Conservation (phyloP, 495 filamentous ascomycete species). For the Neurospora sp. region DNA sequence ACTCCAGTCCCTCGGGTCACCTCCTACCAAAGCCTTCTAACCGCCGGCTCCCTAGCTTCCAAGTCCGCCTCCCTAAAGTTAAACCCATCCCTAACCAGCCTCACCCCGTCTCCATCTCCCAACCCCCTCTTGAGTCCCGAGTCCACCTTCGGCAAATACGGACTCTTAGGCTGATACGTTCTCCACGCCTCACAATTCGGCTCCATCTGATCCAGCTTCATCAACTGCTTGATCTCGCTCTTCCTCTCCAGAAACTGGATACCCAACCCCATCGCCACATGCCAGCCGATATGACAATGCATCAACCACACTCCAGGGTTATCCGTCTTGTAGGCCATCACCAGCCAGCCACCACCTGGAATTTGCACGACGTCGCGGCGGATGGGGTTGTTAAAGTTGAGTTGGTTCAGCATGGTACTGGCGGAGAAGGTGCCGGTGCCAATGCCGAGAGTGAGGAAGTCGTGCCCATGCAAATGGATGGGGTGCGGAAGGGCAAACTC, state of each 20-base stretch:
- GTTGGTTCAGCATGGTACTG: conserved; percentile 8
- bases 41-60: background rate
- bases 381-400: conserved; percentile 31
- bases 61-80: background rate
- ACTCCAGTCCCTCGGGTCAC: too few species aligned
- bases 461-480: conserved; percentile 50
- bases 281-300: conserved; percentile 45
- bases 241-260: conserved; percentile 37
- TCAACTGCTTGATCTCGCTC: conserved; percentile 28
- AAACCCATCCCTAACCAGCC: background rate
- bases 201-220: conserved; percentile 22
- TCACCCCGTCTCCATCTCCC: background rate
- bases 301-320: conserved; percentile 39
- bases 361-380: conserved; percentile 32
- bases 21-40: background rate
- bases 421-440: conserved; percentile 26
- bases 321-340: conserved; percentile 38
- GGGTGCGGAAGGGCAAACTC: conserved; percentile 29
- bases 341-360: conserved; percentile 22
- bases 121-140: conserved; percentile 4
- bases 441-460: conserved; percentile 48
- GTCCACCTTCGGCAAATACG: conserved; percentile 16
- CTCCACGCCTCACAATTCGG: conserved; percentile 35
- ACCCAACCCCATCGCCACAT: conserved; percentile 34
- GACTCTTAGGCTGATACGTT: conserved; percentile 22